These are phyloP conservation scores for Pichia deserticola DNA, from an alignment of 805 yeast genomes.

Conservation along the genomic window DNA sequence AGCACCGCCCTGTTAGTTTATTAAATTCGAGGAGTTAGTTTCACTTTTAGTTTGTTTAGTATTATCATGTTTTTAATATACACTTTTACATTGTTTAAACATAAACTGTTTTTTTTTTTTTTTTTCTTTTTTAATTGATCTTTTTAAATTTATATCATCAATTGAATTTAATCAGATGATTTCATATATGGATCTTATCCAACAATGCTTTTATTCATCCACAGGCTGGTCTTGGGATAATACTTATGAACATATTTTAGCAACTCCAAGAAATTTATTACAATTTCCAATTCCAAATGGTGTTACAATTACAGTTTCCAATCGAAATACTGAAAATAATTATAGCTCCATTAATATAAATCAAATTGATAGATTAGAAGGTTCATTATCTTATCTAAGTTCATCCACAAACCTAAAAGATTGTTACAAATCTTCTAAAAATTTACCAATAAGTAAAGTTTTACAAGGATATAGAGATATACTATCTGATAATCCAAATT, in stretches of 20 bases:
- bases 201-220: slow-evolving; percentile 57
- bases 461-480: slow-evolving; percentile 53
- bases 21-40: no score
- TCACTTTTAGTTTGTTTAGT: no score
- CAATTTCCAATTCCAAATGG: slow-evolving; percentile 72
- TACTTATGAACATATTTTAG: slow-evolving; percentile 65
- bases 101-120: no score
- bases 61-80: no score
- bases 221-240: slow-evolving; percentile 78
- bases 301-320: slow-evolving; percentile 54
- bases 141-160: no score
- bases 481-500: background rate
- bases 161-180: slow-evolving; percentile 39
- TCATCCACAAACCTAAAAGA: slow-evolving; percentile 48
- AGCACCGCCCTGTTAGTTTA: no score
- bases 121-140: no score
- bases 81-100: no score
- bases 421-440: slow-evolving; percentile 42
- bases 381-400: slow-evolving; percentile 77
- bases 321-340: slow-evolving; percentile 60
- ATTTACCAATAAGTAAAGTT: slow-evolving; percentile 56
- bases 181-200: slow-evolving; percentile 81
- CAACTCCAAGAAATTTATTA: slow-evolving; percentile 61
- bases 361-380: slow-evolving; percentile 58
- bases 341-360: slow-evolving; percentile 69